Evolutionary conservation across 2,329 filamentous ascomycete genomes (phyloP).

Genomic region (Aspergillus novofumigatus): DNA sequence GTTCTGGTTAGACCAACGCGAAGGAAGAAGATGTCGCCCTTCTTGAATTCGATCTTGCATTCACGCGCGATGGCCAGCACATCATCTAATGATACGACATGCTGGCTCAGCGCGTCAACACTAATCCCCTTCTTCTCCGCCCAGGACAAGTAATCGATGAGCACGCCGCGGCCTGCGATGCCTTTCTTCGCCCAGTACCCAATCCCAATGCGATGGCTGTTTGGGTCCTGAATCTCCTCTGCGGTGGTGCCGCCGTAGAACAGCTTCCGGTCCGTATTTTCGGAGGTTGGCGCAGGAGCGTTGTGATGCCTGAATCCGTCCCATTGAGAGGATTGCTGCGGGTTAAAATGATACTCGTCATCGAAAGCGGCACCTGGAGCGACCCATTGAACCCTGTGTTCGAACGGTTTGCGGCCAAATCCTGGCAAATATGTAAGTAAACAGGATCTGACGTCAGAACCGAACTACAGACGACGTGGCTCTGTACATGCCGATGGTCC

Average conservation of each 20-base stretch:
- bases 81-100: conserved; percentile 33
- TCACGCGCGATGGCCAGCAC: conserved; percentile 33
- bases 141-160: conserved; percentile 38
- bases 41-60: conserved; percentile 32
- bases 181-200: conserved; percentile 37
- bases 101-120: conserved; percentile 29
- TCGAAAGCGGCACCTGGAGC: conserved; percentile 44
- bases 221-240: conserved; percentile 30
- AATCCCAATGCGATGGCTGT: conserved; percentile 33
- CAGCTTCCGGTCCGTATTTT: conserved; percentile 25
- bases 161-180: conserved; percentile 38
- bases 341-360: conserved; percentile 51
- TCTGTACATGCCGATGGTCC: too few relatives aligned
- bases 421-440: conserved; percentile 27
- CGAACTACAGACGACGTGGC: not conserved
- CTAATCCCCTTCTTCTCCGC: conserved; percentile 29
- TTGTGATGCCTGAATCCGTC: conserved; percentile 51
- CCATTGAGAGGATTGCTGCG: conserved; percentile 53
- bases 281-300: conserved; percentile 36
- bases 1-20: conserved; percentile 34
- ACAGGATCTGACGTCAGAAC: not conserved
- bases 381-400: conserved; percentile 50
- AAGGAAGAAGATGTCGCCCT: conserved; percentile 38
- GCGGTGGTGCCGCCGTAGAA: conserved; percentile 37
- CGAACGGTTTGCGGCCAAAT: conserved; percentile 50